These are phyloP conservation scores for Chaetomium globosum DNA, from an alignment of 2,329 filamentous ascomycete genomes.

Conservation along the genomic window DNA sequence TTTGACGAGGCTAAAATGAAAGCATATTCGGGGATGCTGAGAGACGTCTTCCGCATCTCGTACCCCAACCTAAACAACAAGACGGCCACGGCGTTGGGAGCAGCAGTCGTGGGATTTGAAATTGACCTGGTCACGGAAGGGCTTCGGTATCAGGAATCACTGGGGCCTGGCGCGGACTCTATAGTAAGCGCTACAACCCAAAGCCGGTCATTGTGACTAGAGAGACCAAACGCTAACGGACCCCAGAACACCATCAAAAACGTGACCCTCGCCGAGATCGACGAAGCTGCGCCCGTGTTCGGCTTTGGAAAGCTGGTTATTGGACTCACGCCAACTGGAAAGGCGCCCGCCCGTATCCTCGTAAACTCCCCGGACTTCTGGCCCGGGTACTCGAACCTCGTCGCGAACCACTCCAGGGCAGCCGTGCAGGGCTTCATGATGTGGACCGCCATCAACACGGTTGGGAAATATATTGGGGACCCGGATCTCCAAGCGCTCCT, in stretches of 20 bases:
- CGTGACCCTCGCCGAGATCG: conserved; percentile 11
- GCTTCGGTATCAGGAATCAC: neutral
- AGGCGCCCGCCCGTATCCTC: conserved; percentile 9
- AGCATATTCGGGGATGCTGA: neutral
- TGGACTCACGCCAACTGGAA: conserved; percentile 14
- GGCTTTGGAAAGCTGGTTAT: conserved; percentile 27
- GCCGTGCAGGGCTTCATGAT: conserved; percentile 47
- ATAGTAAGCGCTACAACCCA: neutral
- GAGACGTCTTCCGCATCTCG: neutral
- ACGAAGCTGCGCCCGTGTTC: conserved; percentile 6
- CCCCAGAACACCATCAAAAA: neutral
- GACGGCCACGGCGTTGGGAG: neutral
- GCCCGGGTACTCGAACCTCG: conserved; percentile 41
- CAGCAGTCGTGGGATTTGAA: conserved; percentile 3
- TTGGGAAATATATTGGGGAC: conserved; percentile 56
- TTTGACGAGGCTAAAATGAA: neutral
- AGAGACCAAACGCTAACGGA: neutral
- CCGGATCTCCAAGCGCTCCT: conserved; percentile 29
- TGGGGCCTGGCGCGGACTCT: neutral
- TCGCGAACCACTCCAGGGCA: conserved; percentile 41
- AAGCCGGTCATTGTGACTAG: neutral
- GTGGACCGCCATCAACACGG: conserved; percentile 68
- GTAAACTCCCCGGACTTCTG: neutral
- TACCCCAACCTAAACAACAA: conserved; percentile 8
- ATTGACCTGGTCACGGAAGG: neutral